Evolutionary conservation across 106 monocot genomes (phyloP).

Genomic region (Platanthera zijinensis): DNA sequence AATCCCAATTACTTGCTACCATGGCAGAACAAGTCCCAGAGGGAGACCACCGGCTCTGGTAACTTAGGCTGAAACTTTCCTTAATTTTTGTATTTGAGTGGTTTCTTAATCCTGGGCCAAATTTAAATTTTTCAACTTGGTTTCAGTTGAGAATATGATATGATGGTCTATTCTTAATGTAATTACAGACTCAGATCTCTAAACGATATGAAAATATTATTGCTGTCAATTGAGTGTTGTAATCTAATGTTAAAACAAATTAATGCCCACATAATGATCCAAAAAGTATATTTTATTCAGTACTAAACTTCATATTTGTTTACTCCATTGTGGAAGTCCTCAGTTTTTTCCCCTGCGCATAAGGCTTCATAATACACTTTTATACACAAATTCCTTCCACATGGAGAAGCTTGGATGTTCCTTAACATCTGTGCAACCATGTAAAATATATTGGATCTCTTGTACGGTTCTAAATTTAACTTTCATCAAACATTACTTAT

Average conservation of each 20-base stretch:
- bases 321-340: background rate
- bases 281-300: background rate
- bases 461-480: background rate
- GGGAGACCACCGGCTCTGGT: constrained; percentile 96
- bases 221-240: background rate
- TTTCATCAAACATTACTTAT: background rate
- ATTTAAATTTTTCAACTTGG: background rate
- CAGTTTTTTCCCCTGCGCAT: background rate
- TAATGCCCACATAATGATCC: background rate
- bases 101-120: no score
- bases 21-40: constrained; percentile 98
- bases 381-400: background rate
- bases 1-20: constrained; percentile 96
- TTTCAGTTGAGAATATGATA: background rate
- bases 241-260: background rate
- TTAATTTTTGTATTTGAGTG: background rate
- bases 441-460: background rate
- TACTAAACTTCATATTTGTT: background rate
- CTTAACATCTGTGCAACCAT: background rate
- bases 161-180: background rate
- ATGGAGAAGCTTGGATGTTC: background rate
- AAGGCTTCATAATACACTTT: background rate
- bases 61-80: background rate
- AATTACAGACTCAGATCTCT: background rate
- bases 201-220: background rate